Base-by-base conservation (phyloP, 1,284 basidiomycete genomes). In the Inonotus obliquus region DNA sequence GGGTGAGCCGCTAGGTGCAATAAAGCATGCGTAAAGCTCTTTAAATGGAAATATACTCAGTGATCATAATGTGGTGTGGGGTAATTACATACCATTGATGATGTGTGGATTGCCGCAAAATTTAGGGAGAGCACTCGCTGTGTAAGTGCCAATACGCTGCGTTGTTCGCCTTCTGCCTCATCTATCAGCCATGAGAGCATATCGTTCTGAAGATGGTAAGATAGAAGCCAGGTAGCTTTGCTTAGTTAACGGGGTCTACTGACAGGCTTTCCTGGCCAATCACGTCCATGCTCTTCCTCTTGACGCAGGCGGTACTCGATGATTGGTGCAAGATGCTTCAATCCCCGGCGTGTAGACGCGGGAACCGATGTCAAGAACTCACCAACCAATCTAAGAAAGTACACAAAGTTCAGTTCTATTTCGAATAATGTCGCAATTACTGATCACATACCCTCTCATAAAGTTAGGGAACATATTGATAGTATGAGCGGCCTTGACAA, bases 111-210 rank as follows among this genome's bases (percentile, higher is more conserved):
- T 1, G 76, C 71, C 0, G 72, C 73, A 55, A 81, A 77, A 60
- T 76, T 77, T 41, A 77, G 32, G 0, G 62, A 13, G 9, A 79
- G 65, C 4, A 80, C 37, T 13, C 73, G 70, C 6, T 65, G 64
- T 1, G 74, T 72, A n/a, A 81, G 62, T 10, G 67, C 68, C 25
- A 68, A 59, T 0, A 71, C 59, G 0, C 69, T 71, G 13, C 65
- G 70, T 49, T 78, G 71, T 13, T 71, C 68, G n/a, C 54, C 54
- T 4, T 71, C 73, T 4, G 32, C 72, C 5, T 67, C 70, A n/a
- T 81, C 76, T 62, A 81, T 71, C 19, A 81, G 59, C 79, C 79
- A 81, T 45, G 71, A 73, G 11, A 84, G 64, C 39, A 77, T 58
- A 62, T 79, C 77, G 60, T 76, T 75, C 75, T 80, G 21, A 27